phyloP scores from a whole-genome alignment of 169 alveolate species.

The Plasmodium adleri region DNA sequence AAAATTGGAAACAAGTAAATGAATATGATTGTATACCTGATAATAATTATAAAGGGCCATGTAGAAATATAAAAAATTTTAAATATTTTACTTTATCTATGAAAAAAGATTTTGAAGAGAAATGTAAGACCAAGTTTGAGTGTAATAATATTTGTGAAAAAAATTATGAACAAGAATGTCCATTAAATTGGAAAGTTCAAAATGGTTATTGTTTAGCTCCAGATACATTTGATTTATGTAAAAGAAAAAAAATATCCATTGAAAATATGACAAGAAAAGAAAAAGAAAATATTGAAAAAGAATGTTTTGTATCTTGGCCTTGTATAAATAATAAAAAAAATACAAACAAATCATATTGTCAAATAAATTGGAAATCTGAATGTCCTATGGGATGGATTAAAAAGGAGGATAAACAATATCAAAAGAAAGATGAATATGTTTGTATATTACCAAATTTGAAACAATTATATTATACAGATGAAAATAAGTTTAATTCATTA shows the following conservation, averaged over 20 bases:
- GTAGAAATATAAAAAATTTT: slow-evolving; percentile 46
- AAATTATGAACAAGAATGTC: slow-evolving; percentile 64
- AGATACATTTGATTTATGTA: slow-evolving; percentile 28
- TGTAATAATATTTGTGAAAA: slow-evolving; percentile 31
- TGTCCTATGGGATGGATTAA: slow-evolving; percentile 48
- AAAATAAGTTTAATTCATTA: neutral
- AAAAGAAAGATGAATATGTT: neutral
- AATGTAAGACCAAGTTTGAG: slow-evolving; percentile 58
- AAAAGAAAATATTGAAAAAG: slow-evolving; percentile 48
- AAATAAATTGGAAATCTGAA: slow-evolving; percentile 42
- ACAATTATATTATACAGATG: no score
- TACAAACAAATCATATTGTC: slow-evolving; percentile 20
- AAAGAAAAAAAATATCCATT: slow-evolving; percentile 34
- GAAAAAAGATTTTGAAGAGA: slow-evolving; percentile 74
- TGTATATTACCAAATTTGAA: slow-evolving; percentile 8
- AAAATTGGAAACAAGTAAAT: slow-evolving; percentile 51
- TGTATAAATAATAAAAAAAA: slow-evolving; percentile 31
- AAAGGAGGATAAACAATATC: neutral
- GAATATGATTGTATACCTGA: slow-evolving; percentile 53
- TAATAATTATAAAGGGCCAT: slow-evolving; percentile 58
- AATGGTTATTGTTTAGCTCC: slow-evolving; percentile 75
- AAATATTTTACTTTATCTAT: slow-evolving; percentile 35
- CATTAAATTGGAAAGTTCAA: slow-evolving; percentile 51
- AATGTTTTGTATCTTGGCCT: slow-evolving; percentile 66
- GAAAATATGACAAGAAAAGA: slow-evolving; percentile 45